Percentiles rank a stretch among this genome's conserved stretches.
Evolutionary conservation across 768 basidiomycete species (phyloP).

Genomic region (Grammothele lineata): DNA sequence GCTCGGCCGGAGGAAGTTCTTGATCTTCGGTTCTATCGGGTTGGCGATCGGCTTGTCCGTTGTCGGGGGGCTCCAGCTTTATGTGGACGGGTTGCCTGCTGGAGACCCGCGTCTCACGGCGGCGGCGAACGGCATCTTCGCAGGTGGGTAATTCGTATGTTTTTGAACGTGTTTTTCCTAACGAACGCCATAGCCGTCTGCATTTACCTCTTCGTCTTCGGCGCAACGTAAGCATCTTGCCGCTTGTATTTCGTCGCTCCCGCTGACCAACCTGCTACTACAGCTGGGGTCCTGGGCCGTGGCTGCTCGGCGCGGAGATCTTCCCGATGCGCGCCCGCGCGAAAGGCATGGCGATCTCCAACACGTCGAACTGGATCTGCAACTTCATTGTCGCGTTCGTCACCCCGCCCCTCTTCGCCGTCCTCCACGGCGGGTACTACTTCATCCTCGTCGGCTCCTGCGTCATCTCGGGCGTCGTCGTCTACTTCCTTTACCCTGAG

Average conservation of each 20-base stretch:
- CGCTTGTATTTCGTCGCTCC: too few species aligned
- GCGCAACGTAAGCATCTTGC: slow-evolving; percentile 35
- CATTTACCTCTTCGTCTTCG: slow-evolving; percentile 57
- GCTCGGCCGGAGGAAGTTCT: slow-evolving; percentile 47
- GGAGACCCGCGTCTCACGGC: slow-evolving; percentile 26
- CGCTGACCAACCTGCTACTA: slow-evolving; percentile 1
- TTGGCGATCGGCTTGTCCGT: slow-evolving; percentile 43
- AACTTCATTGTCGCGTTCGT: slow-evolving; percentile 43
- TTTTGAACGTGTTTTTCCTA: background rate
- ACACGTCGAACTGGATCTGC: slow-evolving; percentile 27
- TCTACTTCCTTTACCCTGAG: slow-evolving; percentile 47
- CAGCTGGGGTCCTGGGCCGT: slow-evolving; percentile 32
- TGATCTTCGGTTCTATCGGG: slow-evolving; percentile 42
- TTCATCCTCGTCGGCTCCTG: slow-evolving; percentile 48
- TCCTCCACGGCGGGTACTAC: slow-evolving; percentile 44
- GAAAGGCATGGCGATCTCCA: slow-evolving; percentile 30
- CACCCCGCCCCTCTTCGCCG: slow-evolving; percentile 57
- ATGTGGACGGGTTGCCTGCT: slow-evolving; percentile 35
- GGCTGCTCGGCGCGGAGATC: slow-evolving; percentile 30
- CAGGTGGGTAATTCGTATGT: slow-evolving; percentile 16
- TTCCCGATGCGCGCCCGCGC: slow-evolving; percentile 30
- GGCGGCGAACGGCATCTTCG: slow-evolving; percentile 33
- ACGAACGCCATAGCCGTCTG: slow-evolving; percentile 32
- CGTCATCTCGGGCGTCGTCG: slow-evolving; percentile 39
- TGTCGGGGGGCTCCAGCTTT: slow-evolving; percentile 45